These are phyloP conservation scores for Geotrichum aggregatum DNA, from an alignment of 1,139 yeast genomes.

Conservation along the genomic window DNA sequence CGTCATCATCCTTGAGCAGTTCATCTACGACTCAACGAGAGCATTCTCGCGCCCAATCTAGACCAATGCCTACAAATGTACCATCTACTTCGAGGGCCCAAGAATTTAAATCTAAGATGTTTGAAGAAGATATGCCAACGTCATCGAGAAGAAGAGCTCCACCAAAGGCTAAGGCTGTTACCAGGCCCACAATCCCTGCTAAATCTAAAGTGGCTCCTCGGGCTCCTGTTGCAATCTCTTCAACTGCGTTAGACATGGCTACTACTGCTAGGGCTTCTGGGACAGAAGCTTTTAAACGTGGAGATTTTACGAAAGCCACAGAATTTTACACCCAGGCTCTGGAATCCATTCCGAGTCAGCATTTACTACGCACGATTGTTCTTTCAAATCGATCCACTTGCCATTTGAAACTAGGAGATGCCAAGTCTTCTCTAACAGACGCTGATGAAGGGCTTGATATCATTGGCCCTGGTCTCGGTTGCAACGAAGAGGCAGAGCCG, in stretches of 20 bases:
- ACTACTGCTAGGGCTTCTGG: constrained; percentile 59
- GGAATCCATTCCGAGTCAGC: constrained; percentile 57
- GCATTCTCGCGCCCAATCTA: not conserved
- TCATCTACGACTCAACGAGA: not conserved
- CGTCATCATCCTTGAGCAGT: constrained; percentile 14
- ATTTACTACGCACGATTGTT: constrained; percentile 64
- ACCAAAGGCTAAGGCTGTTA: constrained; percentile 6
- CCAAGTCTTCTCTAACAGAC: constrained; percentile 55
- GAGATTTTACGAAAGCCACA: constrained; percentile 74
- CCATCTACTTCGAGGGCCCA: constrained; percentile 21
- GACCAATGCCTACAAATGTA: not conserved
- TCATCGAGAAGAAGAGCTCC: constrained; percentile 27
- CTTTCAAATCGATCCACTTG: constrained; percentile 75
- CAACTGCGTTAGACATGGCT: constrained; percentile 47
- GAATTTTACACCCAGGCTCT: constrained; percentile 60
- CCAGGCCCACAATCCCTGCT: constrained; percentile 21
- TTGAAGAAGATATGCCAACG: constrained; percentile 31
- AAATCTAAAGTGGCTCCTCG: constrained; percentile 28
- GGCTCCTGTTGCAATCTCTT: constrained; percentile 31
- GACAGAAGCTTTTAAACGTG: constrained; percentile 60
- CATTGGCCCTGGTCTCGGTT: constrained; percentile 46
- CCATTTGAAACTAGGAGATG: constrained; percentile 67
- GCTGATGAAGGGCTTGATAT: constrained; percentile 56
- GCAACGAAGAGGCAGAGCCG: constrained; percentile 43
- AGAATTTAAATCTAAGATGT: constrained; percentile 20